These are phyloP conservation scores for Metschnikowia arizonensis DNA, from an alignment of 805 yeast genomes.

Conservation along the genomic window DNA sequence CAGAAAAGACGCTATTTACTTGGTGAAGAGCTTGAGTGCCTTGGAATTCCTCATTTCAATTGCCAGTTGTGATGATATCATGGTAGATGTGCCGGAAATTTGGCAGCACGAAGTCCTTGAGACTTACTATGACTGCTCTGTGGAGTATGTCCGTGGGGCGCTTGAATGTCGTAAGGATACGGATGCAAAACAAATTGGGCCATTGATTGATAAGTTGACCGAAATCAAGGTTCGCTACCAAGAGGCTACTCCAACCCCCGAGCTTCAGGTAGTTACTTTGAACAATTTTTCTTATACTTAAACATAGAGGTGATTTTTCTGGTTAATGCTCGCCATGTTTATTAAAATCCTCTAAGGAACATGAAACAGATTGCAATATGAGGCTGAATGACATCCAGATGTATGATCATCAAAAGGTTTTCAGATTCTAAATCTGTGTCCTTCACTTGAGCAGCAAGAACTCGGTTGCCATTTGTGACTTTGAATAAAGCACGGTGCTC, in stretches of 20 bases:
- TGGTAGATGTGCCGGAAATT: conserved; percentile 35
- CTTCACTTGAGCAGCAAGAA: conserved; percentile 1
- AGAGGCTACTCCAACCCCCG: conserved; percentile 32
- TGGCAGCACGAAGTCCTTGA: conserved; percentile 58
- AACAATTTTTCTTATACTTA: conserved; percentile 28
- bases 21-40: conserved; percentile 38
- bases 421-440: not conserved
- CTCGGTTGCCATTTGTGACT: conserved; percentile 1
- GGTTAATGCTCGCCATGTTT: not conserved
- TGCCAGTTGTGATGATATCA: conserved; percentile 37
- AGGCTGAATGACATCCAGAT: conserved; percentile 8
- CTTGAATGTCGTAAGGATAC: conserved; percentile 49
- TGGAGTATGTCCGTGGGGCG: conserved; percentile 62
- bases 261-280: conserved; percentile 29
- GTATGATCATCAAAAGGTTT: conserved; percentile 8
- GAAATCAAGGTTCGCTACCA: conserved; percentile 32
- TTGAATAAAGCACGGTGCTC: conserved; percentile 7
- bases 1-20: conserved; percentile 36
- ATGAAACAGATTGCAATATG: conserved; percentile 12
- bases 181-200: conserved; percentile 29
- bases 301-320: not conserved
- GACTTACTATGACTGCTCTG: conserved; percentile 73
- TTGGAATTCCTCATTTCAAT: conserved; percentile 38
- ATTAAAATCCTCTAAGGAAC: not conserved
- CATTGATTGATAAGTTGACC: conserved; percentile 25